Conservation (phyloP, 75 land plant genomes). For the Cryptomeria japonica region DNA sequence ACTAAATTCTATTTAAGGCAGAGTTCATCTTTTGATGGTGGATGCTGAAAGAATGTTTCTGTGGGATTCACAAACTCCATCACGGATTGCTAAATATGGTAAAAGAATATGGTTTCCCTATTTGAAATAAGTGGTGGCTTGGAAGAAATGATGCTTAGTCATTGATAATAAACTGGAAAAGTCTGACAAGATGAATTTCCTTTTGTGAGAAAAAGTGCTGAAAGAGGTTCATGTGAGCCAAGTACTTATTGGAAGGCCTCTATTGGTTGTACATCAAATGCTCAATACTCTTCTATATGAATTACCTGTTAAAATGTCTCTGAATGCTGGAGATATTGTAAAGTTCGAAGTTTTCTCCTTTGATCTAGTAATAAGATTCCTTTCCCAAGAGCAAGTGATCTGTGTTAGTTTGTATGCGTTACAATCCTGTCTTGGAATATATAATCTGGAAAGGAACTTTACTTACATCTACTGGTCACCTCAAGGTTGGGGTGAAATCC, state of each 20-base stretch:
- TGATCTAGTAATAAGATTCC: not conserved
- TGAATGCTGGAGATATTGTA: not conserved
- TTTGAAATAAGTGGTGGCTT: not conserved
- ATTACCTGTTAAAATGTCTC: not conserved
- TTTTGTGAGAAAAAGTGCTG: not conserved
- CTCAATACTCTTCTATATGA: not conserved
- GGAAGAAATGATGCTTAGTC: not conserved
- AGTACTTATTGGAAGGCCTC: not conserved
- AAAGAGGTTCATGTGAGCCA: not conserved
- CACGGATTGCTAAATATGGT: not conserved
- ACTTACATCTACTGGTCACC: not conserved
- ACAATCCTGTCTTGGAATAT: not conserved
- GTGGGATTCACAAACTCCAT: too few species aligned
- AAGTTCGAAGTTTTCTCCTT: not conserved
- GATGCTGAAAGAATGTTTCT: not conserved
- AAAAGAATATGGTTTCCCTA: not conserved
- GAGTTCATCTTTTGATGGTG: not conserved
- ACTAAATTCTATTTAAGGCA: not conserved
- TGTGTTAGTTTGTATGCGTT: not conserved
- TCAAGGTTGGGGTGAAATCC: not conserved
- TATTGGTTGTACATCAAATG: not conserved
- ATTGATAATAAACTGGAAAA: not conserved
- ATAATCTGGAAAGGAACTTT: not conserved
- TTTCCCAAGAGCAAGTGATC: not conserved
- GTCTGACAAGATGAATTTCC: not conserved